phyloP scores from a whole-genome alignment of 108 stramenopile species.

The Cylindrotheca closterium region DNA sequence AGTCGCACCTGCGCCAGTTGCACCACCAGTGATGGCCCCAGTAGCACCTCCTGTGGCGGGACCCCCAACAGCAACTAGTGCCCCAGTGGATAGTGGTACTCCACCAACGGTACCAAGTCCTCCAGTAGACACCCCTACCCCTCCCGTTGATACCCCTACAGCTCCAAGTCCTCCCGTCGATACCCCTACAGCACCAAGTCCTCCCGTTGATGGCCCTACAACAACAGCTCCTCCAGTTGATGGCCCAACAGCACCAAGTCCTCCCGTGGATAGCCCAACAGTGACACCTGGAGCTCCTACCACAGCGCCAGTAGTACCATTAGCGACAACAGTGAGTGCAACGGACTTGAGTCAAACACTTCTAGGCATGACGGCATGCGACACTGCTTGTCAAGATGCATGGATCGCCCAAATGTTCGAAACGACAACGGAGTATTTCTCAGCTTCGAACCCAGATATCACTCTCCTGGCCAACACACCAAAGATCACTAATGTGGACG shows the following conservation, averaged over 20 bases:
- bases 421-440: not conserved
- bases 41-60: too few species aligned
- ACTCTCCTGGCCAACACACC: not conserved
- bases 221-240: not conserved
- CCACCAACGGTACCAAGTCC: too few species aligned
- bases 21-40: not conserved
- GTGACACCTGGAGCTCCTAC: too few species aligned
- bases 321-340: not conserved
- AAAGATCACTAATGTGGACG: not conserved
- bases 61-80: not conserved
- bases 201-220: too few species aligned
- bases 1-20: too few species aligned
- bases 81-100: too few species aligned
- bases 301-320: not conserved
- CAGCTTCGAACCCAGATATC: not conserved
- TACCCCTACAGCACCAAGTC: too few species aligned
- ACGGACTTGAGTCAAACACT: not conserved
- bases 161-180: too few species aligned
- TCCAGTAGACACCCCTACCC: too few species aligned
- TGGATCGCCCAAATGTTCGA: not conserved
- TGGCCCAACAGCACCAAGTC: too few species aligned
- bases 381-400: not conserved
- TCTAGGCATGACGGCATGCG: not conserved
- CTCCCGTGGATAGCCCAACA: too few species aligned
- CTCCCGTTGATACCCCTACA: too few species aligned